These are phyloP conservation scores for Claviceps humidiphila DNA, from an alignment of 2,329 filamentous ascomycete genomes.

Conservation along the genomic window DNA sequence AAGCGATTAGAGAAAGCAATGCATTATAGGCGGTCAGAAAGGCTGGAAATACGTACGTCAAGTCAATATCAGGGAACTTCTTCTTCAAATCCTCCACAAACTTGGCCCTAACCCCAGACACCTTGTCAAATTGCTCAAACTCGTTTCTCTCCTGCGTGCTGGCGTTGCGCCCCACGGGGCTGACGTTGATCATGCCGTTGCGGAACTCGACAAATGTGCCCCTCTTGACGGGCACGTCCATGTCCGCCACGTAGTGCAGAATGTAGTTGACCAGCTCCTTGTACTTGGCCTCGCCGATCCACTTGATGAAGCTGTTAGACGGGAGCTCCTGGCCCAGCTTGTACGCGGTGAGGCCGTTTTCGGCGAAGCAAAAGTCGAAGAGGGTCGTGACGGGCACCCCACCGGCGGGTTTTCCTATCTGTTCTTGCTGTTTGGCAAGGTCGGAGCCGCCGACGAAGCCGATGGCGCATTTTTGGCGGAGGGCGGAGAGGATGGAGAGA, in stretches of 20 bases:
- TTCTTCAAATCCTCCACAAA: slow-evolving; percentile 68
- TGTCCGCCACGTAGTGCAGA: slow-evolving; percentile 71
- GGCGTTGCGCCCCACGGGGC: slow-evolving; percentile 76
- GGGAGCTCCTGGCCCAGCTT: slow-evolving; percentile 65
- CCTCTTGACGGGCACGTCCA: slow-evolving; percentile 71
- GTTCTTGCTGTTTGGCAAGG: slow-evolving; percentile 88
- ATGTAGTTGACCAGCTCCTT: slow-evolving; percentile 65
- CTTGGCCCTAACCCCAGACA: slow-evolving; percentile 60
- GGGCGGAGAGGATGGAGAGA: slow-evolving; percentile 61
- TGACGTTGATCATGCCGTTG: slow-evolving; percentile 84
- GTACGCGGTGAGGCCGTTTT: slow-evolving; percentile 90
- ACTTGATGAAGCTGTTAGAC: slow-evolving; percentile 77
- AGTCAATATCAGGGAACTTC: slow-evolving; percentile 67
- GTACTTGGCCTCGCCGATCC: slow-evolving; percentile 74
- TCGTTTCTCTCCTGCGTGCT: slow-evolving; percentile 65
- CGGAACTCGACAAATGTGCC: slow-evolving; percentile 82
- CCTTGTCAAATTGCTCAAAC: slow-evolving; percentile 69
- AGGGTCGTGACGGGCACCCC: slow-evolving; percentile 60
- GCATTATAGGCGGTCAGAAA: too few relatives aligned
- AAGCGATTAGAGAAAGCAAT: not conserved
- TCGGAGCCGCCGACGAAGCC: slow-evolving; percentile 90
- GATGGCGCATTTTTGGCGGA: slow-evolving; percentile 80
- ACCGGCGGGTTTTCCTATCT: slow-evolving; percentile 56
- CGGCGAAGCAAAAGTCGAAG: slow-evolving; percentile 96
- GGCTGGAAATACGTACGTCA: slow-evolving; percentile 44